These are phyloP conservation scores for Phytophthora europaea DNA, from an alignment of 352 stramenopile genomes.

Conservation along the genomic window DNA sequence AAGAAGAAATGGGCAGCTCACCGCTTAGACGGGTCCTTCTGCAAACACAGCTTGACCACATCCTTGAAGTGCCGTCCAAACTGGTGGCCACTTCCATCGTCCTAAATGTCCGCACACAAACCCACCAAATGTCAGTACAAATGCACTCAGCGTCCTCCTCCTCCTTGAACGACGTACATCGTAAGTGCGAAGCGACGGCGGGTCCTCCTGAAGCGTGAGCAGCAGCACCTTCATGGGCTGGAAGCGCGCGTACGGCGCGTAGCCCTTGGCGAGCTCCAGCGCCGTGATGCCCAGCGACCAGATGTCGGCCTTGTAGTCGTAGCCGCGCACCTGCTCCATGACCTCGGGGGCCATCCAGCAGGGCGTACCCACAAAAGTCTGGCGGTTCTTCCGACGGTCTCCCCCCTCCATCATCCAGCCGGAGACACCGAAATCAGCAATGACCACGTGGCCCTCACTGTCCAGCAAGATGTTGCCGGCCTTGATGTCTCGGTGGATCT, in stretches of 20 bases:
- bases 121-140: conserved; percentile 14
- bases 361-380: conserved; percentile 99
- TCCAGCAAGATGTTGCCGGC: conserved; percentile 98
- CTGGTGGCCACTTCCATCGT: conserved; percentile 85
- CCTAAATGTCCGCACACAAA: conserved; percentile 41
- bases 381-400: conserved; percentile 93
- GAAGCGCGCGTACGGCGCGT: conserved; percentile 98
- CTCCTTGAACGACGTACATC: conserved; percentile 60
- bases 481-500: conserved; percentile 99
- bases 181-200: conserved; percentile 92
- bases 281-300: conserved; percentile 99
- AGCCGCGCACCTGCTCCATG: conserved; percentile 93
- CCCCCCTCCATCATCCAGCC: conserved; percentile 98
- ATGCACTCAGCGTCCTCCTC: background rate
- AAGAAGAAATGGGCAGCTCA: conserved; percentile 23
- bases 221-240: conserved; percentile 99
- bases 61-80: conserved; percentile 91
- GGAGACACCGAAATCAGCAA: conserved; percentile 99
- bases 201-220: conserved; percentile 97
- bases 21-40: conserved; percentile 91
- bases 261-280: conserved; percentile 98
- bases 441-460: conserved; percentile 95
- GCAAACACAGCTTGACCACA: conserved; percentile 90
- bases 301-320: conserved; percentile 99
- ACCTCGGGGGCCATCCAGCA: conserved; percentile 97